Evolutionary conservation across 371 early-diverging fungal species (phyloP), one percentile per base, ranked within the genome.

Genomic region (Zychaea mexicana): DNA sequence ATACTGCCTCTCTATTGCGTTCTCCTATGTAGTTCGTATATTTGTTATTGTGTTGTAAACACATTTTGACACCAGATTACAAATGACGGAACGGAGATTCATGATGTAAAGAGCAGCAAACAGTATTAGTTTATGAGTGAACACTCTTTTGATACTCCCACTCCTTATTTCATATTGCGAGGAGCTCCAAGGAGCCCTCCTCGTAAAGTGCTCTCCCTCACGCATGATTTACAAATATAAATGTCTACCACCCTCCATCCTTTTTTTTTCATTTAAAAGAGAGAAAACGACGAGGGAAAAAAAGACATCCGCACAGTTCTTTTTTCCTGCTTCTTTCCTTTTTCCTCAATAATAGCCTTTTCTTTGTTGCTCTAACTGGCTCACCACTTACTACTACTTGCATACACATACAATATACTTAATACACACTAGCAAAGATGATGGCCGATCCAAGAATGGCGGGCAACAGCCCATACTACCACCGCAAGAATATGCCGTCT

Each of bases 371-470:
- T 7, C 4, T 2, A 7, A 39, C 39, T 15, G 10, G 3, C n/a
- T 42, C 13, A 42, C 15, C 7, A 12, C 42, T 42, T 42, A 12
- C 19, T 52, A 52, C 22, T 27, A 2, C 2, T 53, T 4, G 0
- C 8, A 15, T 53, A 15, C 8, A 19, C 28, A 27, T 28, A 31
- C 28, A 53, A 54, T 30, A 22, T 19, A 22, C 31, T 54, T 31
- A 54, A 22, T 22, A 54, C 12, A 19, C 55, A 54, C n/a, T n/a
- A n/a, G n/a, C n/a, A n/a, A n/a, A 54, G 28, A 49, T 49, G 49
- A 49, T 49, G 49, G 49, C 49, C n/a, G 49, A 49, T 49, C 49
- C 49, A 22, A 49, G 49, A 49, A 49, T 49, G 49, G 49, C 49
- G 21, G 26, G 26, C 13, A 49, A 24, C 24, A 49, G 49, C 49